These are phyloP conservation scores for Seiridium cupressi DNA, from an alignment of 2,329 filamentous ascomycete species.

Conservation along the genomic window DNA sequence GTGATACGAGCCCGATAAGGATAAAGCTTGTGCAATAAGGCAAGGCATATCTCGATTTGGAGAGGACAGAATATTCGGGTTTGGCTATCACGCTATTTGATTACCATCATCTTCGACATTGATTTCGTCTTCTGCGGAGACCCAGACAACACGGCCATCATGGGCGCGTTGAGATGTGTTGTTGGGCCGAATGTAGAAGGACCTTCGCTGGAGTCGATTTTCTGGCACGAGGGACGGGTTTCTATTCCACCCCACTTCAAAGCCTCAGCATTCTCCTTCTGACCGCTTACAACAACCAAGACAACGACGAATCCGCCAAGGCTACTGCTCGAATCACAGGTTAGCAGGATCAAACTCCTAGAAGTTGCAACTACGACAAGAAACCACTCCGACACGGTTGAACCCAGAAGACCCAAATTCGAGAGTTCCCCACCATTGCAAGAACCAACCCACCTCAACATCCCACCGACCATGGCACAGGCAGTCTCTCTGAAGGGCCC, in stretches of 20 bases:
- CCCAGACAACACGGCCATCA: too few species aligned
- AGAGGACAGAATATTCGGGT: too few species aligned
- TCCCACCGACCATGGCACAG: not conserved
- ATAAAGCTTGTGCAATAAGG: not conserved
- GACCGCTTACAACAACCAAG: not conserved
- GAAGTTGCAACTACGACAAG: not conserved
- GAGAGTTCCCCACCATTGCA: not conserved
- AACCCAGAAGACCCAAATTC: not conserved
- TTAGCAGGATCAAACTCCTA: too few species aligned
- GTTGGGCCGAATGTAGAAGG: too few species aligned
- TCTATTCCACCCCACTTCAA: not conserved
- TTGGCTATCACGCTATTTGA: too few species aligned
- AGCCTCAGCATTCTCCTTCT: not conserved
- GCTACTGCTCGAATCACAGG: too few species aligned
- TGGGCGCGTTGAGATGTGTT: too few species aligned
- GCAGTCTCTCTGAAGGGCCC: slow-evolving; percentile 3
- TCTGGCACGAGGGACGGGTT: not conserved
- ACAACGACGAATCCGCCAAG: too few species aligned
- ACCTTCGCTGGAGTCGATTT: not conserved
- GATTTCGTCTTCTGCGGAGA: too few species aligned
- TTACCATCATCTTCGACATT: too few species aligned
- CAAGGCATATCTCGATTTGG: too few species aligned
- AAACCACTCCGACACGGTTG: not conserved
- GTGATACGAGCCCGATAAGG: not conserved
- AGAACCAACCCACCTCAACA: not conserved